Conservation (phyloP, 2,329 filamentous ascomycete genomes). For the Rutstroemia sydowiana region DNA sequence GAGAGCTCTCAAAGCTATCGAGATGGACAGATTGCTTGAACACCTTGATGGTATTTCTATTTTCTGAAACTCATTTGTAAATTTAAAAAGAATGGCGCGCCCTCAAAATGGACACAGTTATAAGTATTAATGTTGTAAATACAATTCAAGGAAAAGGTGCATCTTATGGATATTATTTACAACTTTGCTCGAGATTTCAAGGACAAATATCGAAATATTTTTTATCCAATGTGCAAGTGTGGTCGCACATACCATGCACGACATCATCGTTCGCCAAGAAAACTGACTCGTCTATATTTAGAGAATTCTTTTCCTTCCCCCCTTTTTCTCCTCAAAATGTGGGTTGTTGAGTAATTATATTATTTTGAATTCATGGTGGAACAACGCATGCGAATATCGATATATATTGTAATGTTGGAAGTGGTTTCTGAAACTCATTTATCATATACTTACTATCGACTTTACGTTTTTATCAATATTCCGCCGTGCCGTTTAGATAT, state of each 20-base stretch:
- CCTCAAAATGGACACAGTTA: conserved; percentile 2
- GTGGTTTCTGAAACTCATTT: no score
- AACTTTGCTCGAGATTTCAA: background rate
- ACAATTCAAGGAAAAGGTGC: background rate
- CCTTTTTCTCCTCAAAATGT: no score
- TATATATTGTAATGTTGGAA: no score
- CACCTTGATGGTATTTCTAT: background rate
- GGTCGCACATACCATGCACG: conserved; percentile 3
- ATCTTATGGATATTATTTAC: background rate
- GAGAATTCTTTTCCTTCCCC: no score
- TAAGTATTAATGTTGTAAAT: background rate
- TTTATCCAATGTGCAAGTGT: conserved; percentile 8
- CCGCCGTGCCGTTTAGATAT: no score
- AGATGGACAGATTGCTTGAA: conserved; percentile 4
- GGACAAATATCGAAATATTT: background rate
- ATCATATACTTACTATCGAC: no score
- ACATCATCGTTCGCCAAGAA: conserved; percentile 5
- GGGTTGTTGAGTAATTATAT: no score
- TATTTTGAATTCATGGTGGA: no score
- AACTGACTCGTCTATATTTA: no score
- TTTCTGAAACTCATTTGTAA: conserved; percentile 5
- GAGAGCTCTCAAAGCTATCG: background rate
- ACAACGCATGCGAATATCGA: no score
- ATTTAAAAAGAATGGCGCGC: conserved; percentile 4
- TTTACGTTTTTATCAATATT: no score